Evolutionary conservation across 2,329 filamentous ascomycete species (phyloP).

Genomic region (Pleurostoma richardsiae): DNA sequence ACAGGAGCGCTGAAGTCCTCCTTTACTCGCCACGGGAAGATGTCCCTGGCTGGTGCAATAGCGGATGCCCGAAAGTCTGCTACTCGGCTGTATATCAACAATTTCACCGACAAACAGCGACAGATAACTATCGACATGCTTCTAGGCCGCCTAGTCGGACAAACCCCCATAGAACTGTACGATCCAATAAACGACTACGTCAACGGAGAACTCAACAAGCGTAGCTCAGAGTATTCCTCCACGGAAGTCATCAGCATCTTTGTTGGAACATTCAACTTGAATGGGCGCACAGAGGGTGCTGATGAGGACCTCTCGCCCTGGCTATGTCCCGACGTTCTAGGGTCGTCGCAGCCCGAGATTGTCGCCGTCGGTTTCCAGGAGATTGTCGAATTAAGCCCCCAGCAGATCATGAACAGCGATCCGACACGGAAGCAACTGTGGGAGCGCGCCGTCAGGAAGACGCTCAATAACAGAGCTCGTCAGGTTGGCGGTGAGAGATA

Average conservation of each 20-base stretch:
- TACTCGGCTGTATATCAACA: slow-evolving; percentile 93
- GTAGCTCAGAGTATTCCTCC: slow-evolving; percentile 69
- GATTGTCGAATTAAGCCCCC: slow-evolving; percentile 94
- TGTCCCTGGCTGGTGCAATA: slow-evolving; percentile 87
- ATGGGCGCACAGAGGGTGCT: slow-evolving; percentile 76
- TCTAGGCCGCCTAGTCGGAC: slow-evolving; percentile 77
- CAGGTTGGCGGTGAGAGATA: slow-evolving; percentile 69
- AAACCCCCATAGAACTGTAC: slow-evolving; percentile 77
- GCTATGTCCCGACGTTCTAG: slow-evolving; percentile 64
- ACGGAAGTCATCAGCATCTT: slow-evolving; percentile 71
- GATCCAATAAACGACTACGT: slow-evolving; percentile 95
- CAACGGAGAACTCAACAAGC: slow-evolving; percentile 65
- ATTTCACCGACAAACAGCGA: slow-evolving; percentile 87
- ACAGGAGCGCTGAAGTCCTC: slow-evolving; percentile 94
- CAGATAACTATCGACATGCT: slow-evolving; percentile 95
- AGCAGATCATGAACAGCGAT: slow-evolving; percentile 99
- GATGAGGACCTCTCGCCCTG: slow-evolving; percentile 78
- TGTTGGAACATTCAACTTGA: slow-evolving; percentile 87
- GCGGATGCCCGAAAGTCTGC: slow-evolving; percentile 96
- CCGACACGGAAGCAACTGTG: slow-evolving; percentile 78
- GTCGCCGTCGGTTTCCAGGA: slow-evolving; percentile 93
- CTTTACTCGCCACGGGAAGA: slow-evolving; percentile 90
- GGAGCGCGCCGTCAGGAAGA: slow-evolving; percentile 76
- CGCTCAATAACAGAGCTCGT: slow-evolving; percentile 68
- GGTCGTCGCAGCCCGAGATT: slow-evolving; percentile 70